Base-by-base conservation (phyloP, 257 asterid genomes). In the Solanum virginianum region DNA sequence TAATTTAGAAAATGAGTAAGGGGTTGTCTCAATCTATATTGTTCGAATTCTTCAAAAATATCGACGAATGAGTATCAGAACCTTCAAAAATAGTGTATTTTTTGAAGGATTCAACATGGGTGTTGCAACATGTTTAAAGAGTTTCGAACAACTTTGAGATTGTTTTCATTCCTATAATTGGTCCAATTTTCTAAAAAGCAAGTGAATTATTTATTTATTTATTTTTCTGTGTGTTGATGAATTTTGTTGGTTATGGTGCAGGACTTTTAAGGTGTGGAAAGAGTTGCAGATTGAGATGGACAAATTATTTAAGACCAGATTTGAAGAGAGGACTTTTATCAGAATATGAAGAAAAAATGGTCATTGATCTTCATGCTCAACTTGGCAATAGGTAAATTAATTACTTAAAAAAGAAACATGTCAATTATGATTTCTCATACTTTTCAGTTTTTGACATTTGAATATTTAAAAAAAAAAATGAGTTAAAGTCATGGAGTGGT, bases 361-460 rank as follows among this genome's bases (percentile, higher is more conserved):
- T 96, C 22, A 96, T 96, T 93, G 99, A 96, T 90, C 98, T 96
- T 65, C 99, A 94, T 91, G 95, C 98, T 87, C 97, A 94, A 81
- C 98, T 96, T 60, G 99, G 99, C 79, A 94, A 96, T 91, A 96
- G 98, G 99, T 94, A 1, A 16, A 51, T 62, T 36, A 59, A 17
- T 59, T n/a, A 60, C 66, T 59, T 68, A 65, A 15, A 62, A 56
- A 53, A 47, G 54, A 47, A 57, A 8, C 17, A 79, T 26, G 49
- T 11, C 49, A 75, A 51, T 24, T 79, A 55, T 36, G 6, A 36
- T 51, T 79, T 79, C 65, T 53, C 29, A 29, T 79, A 29, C 83
- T 29, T 79, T 79, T 79, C 47, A 54, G 17, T 53, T 77, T 49
- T 77, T 57, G 13, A 9, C 47, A 51, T 77, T 77, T 77, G 16